Evolutionary conservation across 768 basidiomycete species (phyloP).

Genomic region (Chalciporus chontae): DNA sequence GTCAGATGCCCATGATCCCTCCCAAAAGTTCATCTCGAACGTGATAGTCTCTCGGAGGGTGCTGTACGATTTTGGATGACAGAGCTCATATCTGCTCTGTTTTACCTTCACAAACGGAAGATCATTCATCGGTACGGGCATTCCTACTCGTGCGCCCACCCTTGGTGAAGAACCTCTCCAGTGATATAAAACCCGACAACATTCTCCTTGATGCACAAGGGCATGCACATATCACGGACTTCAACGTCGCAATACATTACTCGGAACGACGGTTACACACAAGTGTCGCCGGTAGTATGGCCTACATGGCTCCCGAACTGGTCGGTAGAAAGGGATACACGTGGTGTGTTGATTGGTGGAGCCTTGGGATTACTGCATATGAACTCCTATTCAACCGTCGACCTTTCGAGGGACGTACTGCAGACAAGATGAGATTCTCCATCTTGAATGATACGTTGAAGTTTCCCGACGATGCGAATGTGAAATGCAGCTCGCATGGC

Average conservation of each 20-base stretch:
- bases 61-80: conserved; percentile 85
- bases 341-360: conserved; percentile 96
- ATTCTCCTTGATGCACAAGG: conserved; percentile 91
- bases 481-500: conserved; percentile 62
- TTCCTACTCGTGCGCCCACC: neutral
- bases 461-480: conserved; percentile 68
- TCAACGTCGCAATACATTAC: conserved; percentile 98
- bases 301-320: conserved; percentile 99
- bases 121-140: conserved; percentile 87
- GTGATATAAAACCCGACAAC: conserved; percentile 97
- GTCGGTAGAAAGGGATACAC: conserved; percentile 88
- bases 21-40: conserved; percentile 75
- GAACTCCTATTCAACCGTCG: conserved; percentile 82
- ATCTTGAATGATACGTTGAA: conserved; percentile 77
- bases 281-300: conserved; percentile 96
- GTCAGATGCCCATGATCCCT: neutral
- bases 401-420: conserved; percentile 88
- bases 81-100: conserved; percentile 79
- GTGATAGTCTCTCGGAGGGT: conserved; percentile 64
- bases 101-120: conserved; percentile 85
- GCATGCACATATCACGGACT: conserved; percentile 96
- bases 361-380: conserved; percentile 84
- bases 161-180: conserved; percentile 30
- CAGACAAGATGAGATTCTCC: conserved; percentile 83
- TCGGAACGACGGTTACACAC: conserved; percentile 86